Conservation (phyloP, 2,329 filamentous ascomycete genomes). For the Coniochaeta pulveracea region DNA sequence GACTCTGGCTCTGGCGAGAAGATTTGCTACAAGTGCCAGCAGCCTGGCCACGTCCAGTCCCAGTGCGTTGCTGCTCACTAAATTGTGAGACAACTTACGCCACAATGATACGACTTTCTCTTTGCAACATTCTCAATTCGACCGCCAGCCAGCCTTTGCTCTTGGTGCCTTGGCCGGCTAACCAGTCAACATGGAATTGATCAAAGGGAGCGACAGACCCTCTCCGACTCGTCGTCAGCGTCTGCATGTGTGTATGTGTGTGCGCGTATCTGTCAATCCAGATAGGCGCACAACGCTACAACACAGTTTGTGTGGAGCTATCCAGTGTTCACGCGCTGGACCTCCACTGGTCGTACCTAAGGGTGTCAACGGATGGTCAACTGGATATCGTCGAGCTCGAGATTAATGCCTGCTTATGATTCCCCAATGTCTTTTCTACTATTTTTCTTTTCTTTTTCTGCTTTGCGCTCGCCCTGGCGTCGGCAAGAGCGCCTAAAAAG, state of each 20-base stretch:
- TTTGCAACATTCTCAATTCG: neutral
- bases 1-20: constrained; percentile 81
- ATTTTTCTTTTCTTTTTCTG: constrained; percentile 3
- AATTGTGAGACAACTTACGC: neutral
- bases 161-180: constrained; percentile 1
- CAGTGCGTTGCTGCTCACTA: constrained; percentile 59
- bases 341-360: neutral
- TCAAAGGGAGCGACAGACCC: neutral
- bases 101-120: constrained; percentile 1
- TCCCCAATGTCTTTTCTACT: constrained; percentile 4
- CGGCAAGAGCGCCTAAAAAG: too few relatives aligned
- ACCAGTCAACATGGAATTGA: neutral
- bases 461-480: constrained; percentile 1
- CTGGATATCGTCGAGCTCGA: constrained; percentile 4
- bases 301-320: neutral
- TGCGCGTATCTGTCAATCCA: too few relatives aligned
- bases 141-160: neutral
- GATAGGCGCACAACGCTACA: too few relatives aligned
- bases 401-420: constrained; percentile 5
- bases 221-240: constrained; percentile 1
- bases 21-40: constrained; percentile 95
- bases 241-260: neutral
- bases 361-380: constrained; percentile 3
- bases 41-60: constrained; percentile 80
- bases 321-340: constrained; percentile 1